phyloP scores from a whole-genome alignment of 495 filamentous ascomycete species.

The Achaetomiella virescens region DNA sequence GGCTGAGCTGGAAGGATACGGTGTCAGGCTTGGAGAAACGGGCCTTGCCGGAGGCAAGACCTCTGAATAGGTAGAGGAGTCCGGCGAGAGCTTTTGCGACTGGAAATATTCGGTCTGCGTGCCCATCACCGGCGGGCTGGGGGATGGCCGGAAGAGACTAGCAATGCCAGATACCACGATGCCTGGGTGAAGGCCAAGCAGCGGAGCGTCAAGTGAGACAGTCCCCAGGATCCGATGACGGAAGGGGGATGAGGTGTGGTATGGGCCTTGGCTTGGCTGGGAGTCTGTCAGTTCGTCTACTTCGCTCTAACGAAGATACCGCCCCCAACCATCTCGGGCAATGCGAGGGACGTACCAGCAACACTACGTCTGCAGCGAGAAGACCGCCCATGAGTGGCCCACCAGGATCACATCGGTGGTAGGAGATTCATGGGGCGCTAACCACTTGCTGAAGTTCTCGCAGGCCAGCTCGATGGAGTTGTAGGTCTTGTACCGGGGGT shows the following conservation, averaged over 20 bases:
- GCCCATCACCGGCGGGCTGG: constrained; percentile 29
- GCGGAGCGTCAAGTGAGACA: constrained; percentile 80
- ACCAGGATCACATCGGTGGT: constrained; percentile 76
- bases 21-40: constrained; percentile 17
- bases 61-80: constrained; percentile 33
- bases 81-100: constrained; percentile 23
- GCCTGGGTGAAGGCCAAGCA: constrained; percentile 84
- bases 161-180: constrained; percentile 72
- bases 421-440: constrained; percentile 67
- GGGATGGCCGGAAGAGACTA: constrained; percentile 63
- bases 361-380: constrained; percentile 69
- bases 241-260: constrained; percentile 31
- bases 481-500: constrained; percentile 83
- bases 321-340: too few relatives aligned
- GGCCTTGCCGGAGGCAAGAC: constrained; percentile 25
- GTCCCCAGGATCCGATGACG: constrained; percentile 77
- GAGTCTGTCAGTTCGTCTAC: constrained; percentile 2
- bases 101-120: not conserved
- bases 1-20: constrained; percentile 14
- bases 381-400: constrained; percentile 89
- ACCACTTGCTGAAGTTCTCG: constrained; percentile 78
- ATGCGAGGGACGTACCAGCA: constrained; percentile 41
- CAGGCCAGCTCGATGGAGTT: constrained; percentile 65
- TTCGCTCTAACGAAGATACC: not conserved
- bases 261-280: constrained; percentile 14